Conservation (phyloP, 768 basidiomycete species). For the Sutorius australiensis region DNA sequence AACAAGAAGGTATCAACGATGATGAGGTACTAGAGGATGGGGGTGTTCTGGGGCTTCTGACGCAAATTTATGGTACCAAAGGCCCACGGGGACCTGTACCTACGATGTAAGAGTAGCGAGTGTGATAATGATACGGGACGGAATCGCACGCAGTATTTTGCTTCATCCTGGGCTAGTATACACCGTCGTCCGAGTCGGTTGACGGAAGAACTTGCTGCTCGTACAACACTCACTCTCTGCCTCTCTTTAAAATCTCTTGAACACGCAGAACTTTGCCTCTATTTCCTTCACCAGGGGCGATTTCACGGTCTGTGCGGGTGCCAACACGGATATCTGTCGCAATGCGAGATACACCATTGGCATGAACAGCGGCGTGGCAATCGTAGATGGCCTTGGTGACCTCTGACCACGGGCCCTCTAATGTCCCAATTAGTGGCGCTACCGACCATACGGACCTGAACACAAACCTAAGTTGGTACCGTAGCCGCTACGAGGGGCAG, state of each 20-base stretch:
- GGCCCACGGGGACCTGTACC: conserved; percentile 44
- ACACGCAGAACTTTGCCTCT: conserved; percentile 78
- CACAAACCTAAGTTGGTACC: conserved; percentile 80
- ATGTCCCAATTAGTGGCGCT: not conserved
- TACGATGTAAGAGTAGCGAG: conserved; percentile 35
- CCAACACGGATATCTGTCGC: conserved; percentile 96
- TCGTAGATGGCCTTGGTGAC: conserved; percentile 87
- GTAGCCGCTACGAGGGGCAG: conserved; percentile 58
- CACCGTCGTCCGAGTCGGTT: not conserved
- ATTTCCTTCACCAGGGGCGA: conserved; percentile 67
- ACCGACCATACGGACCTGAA: not conserved
- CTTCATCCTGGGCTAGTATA: not conserved
- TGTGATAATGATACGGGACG: not conserved
- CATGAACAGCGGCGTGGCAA: conserved; percentile 85
- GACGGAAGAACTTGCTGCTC: not conserved
- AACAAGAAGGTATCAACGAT: conserved; percentile 51
- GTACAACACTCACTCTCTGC: conserved; percentile 9
- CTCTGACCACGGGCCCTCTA: conserved; percentile 80
- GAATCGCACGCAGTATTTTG: not conserved
- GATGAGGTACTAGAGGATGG: conserved; percentile 71
- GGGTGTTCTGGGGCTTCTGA: conserved; percentile 79
- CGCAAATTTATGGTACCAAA: conserved; percentile 76
- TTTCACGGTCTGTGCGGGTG: conserved; percentile 71
- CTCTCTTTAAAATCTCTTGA: conserved; percentile 62
- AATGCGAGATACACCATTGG: conserved; percentile 66